Conservation (phyloP, 2,329 filamentous ascomycete species). For the Pezicula neosporulosa region DNA sequence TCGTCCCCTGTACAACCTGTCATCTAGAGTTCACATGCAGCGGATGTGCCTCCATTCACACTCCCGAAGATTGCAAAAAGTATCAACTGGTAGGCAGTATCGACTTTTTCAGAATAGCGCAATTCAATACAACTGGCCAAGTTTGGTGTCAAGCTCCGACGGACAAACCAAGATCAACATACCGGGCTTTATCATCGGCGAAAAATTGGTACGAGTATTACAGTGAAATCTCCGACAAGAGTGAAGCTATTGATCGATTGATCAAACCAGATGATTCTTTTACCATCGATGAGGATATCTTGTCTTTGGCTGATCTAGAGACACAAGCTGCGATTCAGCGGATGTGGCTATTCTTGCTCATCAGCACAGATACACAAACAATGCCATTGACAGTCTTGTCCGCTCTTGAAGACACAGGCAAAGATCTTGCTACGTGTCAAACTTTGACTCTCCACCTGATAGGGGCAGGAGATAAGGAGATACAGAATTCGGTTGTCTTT, state of each 20-base stretch:
- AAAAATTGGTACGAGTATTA: conserved; percentile 15
- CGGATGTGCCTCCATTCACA: conserved; percentile 5
- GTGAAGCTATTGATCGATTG: not conserved
- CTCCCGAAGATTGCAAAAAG: conserved; percentile 1
- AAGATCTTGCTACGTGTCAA: conserved; percentile 1
- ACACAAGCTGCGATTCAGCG: not conserved
- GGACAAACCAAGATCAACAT: conserved; percentile 5
- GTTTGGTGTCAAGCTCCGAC: conserved; percentile 5
- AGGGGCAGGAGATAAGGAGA: conserved; percentile 10
- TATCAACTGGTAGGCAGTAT: conserved; percentile 2
- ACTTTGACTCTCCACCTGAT: conserved; percentile 13
- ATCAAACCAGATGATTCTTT: not conserved
- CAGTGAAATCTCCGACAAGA: conserved; percentile 14
- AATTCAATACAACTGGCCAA: conserved; percentile 3
- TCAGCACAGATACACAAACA: conserved; percentile 8
- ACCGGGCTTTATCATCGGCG: conserved; percentile 11
- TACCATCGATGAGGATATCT: too few species aligned
- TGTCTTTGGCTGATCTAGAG: not conserved
- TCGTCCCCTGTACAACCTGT: conserved; percentile 9
- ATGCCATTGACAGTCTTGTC: conserved; percentile 15
- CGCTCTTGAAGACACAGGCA: conserved; percentile 10
- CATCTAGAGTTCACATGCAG: conserved; percentile 8
- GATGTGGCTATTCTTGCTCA: conserved; percentile 2
- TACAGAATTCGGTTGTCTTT: conserved; percentile 9
- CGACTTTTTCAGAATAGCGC: conserved; percentile 10